These are phyloP conservation scores for Alternaria consortialis DNA, from an alignment of 2,329 filamentous ascomycete species.

Conservation along the genomic window DNA sequence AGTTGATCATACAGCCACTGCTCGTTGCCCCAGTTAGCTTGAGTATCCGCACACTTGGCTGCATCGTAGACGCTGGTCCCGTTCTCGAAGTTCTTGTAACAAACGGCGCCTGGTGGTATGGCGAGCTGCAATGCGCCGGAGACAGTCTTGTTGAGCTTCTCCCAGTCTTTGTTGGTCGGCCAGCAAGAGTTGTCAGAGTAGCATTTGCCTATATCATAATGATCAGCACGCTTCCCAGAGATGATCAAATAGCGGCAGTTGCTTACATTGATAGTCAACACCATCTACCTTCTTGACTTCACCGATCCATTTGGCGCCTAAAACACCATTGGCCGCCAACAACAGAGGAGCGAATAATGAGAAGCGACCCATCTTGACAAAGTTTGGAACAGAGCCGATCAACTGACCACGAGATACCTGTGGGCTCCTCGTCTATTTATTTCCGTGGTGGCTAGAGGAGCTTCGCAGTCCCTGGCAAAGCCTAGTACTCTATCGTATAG, in stretches of 20 bases:
- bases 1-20: slow-evolving; percentile 40
- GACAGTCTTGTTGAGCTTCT: slow-evolving; percentile 41
- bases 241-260: not conserved
- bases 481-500: slow-evolving; percentile 1
- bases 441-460: not conserved
- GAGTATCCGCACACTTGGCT: slow-evolving; percentile 36
- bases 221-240: not conserved
- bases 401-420: not conserved
- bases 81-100: slow-evolving; percentile 39
- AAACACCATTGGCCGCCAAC: slow-evolving; percentile 25
- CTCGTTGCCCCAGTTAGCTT: slow-evolving; percentile 41
- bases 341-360: slow-evolving; percentile 32
- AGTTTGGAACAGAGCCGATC: slow-evolving; percentile 4
- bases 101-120: slow-evolving; percentile 42
- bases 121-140: slow-evolving; percentile 39
- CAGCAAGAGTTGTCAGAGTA: slow-evolving; percentile 48
- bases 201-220: slow-evolving; percentile 33
- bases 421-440: slow-evolving; percentile 18
- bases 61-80: slow-evolving; percentile 34
- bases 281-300: slow-evolving; percentile 39
- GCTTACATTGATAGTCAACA: slow-evolving; percentile 36
- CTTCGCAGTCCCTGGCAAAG: not conserved
- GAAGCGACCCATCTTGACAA: slow-evolving; percentile 35
- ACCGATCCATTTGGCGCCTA: slow-evolving; percentile 39
- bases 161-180: slow-evolving; percentile 41